These are phyloP conservation scores for Exophiala calicioides DNA, from an alignment of 2,329 filamentous ascomycete genomes.

Conservation along the genomic window DNA sequence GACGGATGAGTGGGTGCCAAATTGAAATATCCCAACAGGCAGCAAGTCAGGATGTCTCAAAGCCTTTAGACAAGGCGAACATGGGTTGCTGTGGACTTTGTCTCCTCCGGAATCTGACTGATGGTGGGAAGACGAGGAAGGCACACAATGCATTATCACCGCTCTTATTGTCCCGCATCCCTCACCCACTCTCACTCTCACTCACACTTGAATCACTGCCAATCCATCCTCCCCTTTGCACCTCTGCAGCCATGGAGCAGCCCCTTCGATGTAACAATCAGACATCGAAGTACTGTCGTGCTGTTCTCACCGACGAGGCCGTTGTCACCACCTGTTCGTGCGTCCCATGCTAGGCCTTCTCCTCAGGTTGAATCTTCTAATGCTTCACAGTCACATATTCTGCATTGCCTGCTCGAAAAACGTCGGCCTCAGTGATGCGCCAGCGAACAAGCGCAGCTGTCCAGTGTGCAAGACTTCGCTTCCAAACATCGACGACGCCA, in stretches of 20 bases:
- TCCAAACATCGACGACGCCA: slow-evolving; percentile 71
- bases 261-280: slow-evolving; percentile 76
- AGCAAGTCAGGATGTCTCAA: no score
- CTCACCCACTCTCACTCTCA: slow-evolving; percentile 13
- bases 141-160: no score
- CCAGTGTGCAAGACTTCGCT: slow-evolving; percentile 74
- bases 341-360: slow-evolving; percentile 29
- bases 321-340: slow-evolving; percentile 89
- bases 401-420: slow-evolving; percentile 72
- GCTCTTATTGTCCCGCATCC: no score
- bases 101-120: no score
- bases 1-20: neutral
- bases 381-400: slow-evolving; percentile 71
- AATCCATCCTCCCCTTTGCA: slow-evolving; percentile 4
- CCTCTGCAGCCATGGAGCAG: slow-evolving; percentile 78
- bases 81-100: no score
- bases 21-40: neutral
- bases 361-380: slow-evolving; percentile 16
- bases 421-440: slow-evolving; percentile 61
- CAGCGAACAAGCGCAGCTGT: slow-evolving; percentile 60
- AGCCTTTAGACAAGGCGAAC: no score
- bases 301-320: slow-evolving; percentile 67
- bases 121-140: no score
- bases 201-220: slow-evolving; percentile 18
- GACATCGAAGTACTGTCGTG: slow-evolving; percentile 61